Base-by-base conservation (phyloP, 305 asterid species). In the Fraxinus nigra region DNA sequence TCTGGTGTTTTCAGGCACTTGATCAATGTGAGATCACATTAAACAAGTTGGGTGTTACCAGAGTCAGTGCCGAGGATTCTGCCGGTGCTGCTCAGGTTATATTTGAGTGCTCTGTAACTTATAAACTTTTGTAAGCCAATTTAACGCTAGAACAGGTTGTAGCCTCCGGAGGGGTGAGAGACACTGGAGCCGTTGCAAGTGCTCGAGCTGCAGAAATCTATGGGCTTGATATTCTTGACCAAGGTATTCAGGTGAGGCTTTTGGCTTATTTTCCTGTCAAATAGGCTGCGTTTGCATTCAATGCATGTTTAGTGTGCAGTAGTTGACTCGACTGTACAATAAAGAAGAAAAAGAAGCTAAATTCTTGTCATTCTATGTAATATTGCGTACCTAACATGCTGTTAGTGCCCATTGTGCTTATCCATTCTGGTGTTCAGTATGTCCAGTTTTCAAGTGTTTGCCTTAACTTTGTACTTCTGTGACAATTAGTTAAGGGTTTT, bases 1-100 rank as follows among this genome's bases (percentile, higher is more conserved):
- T 75, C 33, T 75, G 69, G 77, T 46, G 82, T 69, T 86, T 88
- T 81, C 81, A 94, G 97, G 97, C 98, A 46, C 94, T 92, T 79
- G 92, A 84, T 73, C 97, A 94, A 77, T 94, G 98, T 79, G 89
- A 87, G 83, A 78, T 73, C 78, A 80, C 72, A 77, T 85, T 94
- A 80, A 92, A 87, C 84, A 76, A 88, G 87, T 83, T 90, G 80
- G 92, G 85, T 67, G 89, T 92, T 76, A 81, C 86, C 33, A 88
- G 89, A 87, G 86, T 89, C 80, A 81, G 80, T 77, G 84, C 92
- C 43, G 89, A 77, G 72, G 97, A 94, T 86, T 89, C 93, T 77
- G 97, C 97, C 37, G 89, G 91, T 34, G 95, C 98, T 10, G 98
- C 98, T 83, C 94, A 89, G 98, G 98, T 94, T 89, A 79, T 32